Evolutionary conservation across 164 flowering plant species (phyloP), one percentile per base, ranked within the genome.

Genomic region (Liquidambar formosana): DNA sequence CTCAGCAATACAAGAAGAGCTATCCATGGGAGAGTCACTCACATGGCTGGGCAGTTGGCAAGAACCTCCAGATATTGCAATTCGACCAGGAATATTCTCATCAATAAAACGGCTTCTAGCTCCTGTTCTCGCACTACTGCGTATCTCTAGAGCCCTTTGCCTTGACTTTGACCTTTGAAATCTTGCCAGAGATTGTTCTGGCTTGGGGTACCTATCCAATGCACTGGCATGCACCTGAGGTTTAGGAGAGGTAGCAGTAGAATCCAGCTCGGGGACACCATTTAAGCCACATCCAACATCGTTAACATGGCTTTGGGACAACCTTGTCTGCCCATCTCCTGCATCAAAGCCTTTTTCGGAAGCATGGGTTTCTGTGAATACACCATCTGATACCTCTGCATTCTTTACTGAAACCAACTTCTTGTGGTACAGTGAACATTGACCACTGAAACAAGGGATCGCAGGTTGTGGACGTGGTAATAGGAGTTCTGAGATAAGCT

Each of bases 91-190:
- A 65, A 63, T 49, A 16, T 70, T 77, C 38, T 53, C 65, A 61
- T 64, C 60, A 16, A 59, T 58, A 25, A 26, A 59, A 43, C 64
- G 23, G 57, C 64, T 74, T 68, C 68, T 81, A 26, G 63, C 51
- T 59, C 70, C 65, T 16, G 77, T 61, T 67, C 83, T 90, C 48
- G 73, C 90, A 82, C 91, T 89, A 49, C 72, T 89, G 0, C 99
- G 97, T 57, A 83, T 77, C 85, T 91, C 92, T 28, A 91, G 74
- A 76, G 93, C 96, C 73, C 71, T 86, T 74, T 95, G 99, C 75
- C 97, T 88, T 18, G 97, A 86, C 75, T 73, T 93, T 26, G 97
- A 93, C 79, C 97, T 83, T 61, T 86, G 90, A 61, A 93, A 65
- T 68, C 78, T 81, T 23, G 74, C 83, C 51, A 84, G 64, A 46